These are phyloP conservation scores for Colletotrichum agaves DNA, from an alignment of 2,329 filamentous ascomycete species.

Conservation along the genomic window DNA sequence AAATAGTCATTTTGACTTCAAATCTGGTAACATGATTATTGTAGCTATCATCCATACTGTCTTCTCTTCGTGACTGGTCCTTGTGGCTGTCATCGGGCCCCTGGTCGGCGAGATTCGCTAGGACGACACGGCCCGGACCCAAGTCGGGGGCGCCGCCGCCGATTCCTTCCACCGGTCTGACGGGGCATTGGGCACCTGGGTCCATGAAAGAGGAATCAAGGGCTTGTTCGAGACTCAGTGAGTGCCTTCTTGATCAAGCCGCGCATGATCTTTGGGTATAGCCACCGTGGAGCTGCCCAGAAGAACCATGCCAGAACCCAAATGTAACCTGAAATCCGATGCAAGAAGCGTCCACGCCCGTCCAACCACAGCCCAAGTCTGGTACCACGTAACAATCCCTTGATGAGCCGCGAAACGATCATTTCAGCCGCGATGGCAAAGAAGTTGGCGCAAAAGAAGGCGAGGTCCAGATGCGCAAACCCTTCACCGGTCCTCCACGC, in stretches of 20 bases:
- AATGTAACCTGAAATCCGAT: not conserved
- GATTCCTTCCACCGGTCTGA: no score
- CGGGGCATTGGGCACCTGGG: no score
- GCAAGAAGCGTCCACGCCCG: not conserved
- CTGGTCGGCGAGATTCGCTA: no score
- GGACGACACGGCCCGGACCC: no score
- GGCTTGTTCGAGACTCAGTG: not conserved
- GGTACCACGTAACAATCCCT: not conserved
- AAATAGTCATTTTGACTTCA: not conserved
- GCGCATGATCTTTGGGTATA: constrained; percentile 12
- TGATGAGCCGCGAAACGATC: not conserved
- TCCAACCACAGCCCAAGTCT: not conserved
- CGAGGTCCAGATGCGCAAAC: not conserved
- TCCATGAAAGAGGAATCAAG: no score
- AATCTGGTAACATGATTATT: no score
- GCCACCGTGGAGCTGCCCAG: constrained; percentile 6
- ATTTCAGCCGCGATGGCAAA: not conserved
- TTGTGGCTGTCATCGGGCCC: no score
- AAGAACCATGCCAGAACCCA: constrained; percentile 16
- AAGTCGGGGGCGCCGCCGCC: no score
- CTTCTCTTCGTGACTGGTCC: no score
- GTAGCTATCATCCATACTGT: no score
- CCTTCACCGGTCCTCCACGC: constrained; percentile 5
- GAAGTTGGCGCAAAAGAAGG: constrained; percentile 14
- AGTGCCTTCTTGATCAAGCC: not conserved